Percentiles rank a stretch among this genome's conserved stretches.
phyloP scores from a whole-genome alignment of 208 protist genomes.

The Angomonas ambiguus region DNA sequence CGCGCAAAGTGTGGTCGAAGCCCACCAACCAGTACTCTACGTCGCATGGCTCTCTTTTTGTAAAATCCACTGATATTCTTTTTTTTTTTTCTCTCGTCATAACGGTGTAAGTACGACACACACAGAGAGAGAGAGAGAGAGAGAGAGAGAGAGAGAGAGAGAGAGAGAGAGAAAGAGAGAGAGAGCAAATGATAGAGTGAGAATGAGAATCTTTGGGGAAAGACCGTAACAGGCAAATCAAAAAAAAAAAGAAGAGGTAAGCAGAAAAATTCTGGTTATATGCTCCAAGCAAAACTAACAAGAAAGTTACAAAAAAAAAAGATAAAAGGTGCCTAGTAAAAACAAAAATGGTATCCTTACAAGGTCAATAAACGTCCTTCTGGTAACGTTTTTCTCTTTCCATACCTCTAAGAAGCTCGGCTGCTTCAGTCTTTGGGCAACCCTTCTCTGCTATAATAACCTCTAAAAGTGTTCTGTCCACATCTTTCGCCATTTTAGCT shows the following conservation, averaged over 20 bases:
- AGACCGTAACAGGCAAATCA: conserved; percentile 12
- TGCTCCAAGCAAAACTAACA: conserved; percentile 2
- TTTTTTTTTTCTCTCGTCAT: too few species aligned
- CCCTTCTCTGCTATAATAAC: conserved; percentile 59
- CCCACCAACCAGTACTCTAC: too few species aligned
- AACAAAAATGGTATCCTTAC: not conserved
- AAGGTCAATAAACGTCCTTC: conserved; percentile 88
- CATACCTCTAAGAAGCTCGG: conserved; percentile 72
- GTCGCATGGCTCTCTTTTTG: too few species aligned
- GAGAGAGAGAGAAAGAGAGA: too few species aligned
- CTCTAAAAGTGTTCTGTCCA: conserved; percentile 74
- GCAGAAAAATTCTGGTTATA: not conserved
- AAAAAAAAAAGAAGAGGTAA: not conserved
- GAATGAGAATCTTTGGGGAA: too few species aligned
- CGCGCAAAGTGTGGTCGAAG: too few species aligned
- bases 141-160: too few species aligned
- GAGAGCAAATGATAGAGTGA: too few species aligned
- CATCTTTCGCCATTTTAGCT: conserved; percentile 87
- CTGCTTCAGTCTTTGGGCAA: conserved; percentile 52
- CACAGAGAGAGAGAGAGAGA: too few species aligned
- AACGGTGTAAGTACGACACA: too few species aligned
- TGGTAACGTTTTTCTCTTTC: conserved; percentile 71
- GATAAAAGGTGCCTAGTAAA: not conserved
- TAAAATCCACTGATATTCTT: too few species aligned
- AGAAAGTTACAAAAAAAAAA: not conserved